Evolutionary conservation across 257 asterid genomes (phyloP).

Genomic region (Eucommia ulmoides): DNA sequence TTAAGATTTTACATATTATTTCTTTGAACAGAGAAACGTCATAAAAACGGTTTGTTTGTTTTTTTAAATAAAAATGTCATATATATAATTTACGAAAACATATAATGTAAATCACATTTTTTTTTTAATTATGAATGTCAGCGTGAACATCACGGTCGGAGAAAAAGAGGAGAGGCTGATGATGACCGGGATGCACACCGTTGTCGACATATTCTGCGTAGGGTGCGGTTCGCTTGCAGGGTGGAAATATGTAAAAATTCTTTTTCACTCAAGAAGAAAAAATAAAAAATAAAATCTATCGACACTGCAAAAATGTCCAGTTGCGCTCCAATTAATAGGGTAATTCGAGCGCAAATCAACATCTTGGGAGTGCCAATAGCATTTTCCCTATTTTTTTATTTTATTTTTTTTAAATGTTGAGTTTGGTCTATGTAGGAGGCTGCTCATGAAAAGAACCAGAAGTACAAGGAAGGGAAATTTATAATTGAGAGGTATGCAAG

Average conservation of each 20-base stretch:
- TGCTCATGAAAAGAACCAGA: constrained; percentile 47
- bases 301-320: too few relatives aligned
- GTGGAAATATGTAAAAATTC: constrained; percentile 79
- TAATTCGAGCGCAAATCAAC: neutral
- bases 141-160: constrained; percentile 66
- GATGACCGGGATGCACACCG: constrained; percentile 80
- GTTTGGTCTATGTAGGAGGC: constrained; percentile 29
- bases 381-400: constrained; percentile 3
- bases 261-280: too few relatives aligned
- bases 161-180: constrained; percentile 63
- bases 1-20: neutral
- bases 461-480: constrained; percentile 71
- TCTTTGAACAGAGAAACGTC: constrained; percentile 2
- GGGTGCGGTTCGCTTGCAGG: constrained; percentile 82
- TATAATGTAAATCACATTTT: too few relatives aligned
- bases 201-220: constrained; percentile 70
- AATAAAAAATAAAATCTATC: too few relatives aligned
- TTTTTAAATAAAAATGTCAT: too few relatives aligned
- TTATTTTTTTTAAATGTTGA: constrained; percentile 1
- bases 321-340: neutral
- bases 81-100: too few relatives aligned
- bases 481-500: constrained; percentile 68
- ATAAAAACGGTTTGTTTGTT: constrained; percentile 8
- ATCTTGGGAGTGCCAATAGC: neutral
- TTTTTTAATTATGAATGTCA: constrained; percentile 18